Percentiles rank a stretch among this genome's conserved stretches.
Conservation (phyloP, 352 stramenopile species). For the Elongisporangium undulatum region DNA sequence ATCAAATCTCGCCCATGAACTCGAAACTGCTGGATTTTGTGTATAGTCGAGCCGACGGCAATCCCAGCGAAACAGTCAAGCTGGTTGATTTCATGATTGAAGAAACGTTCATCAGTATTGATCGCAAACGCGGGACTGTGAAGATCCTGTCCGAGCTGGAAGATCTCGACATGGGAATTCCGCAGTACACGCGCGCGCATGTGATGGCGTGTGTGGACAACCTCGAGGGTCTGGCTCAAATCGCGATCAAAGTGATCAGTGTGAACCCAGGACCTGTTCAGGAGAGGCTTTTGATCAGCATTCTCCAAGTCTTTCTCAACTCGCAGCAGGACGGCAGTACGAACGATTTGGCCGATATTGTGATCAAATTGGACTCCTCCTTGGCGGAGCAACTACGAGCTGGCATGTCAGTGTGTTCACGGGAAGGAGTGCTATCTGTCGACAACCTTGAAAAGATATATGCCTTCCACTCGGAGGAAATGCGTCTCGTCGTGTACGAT, state of each 20-base stretch:
- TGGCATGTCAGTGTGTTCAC: conserved; percentile 39
- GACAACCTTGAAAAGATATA: no score
- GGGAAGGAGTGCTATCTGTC: no score
- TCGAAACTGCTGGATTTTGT: conserved; percentile 71
- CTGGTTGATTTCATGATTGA: conserved; percentile 68
- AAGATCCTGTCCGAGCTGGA: conserved; percentile 68
- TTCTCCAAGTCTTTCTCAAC: conserved; percentile 42
- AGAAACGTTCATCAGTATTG: conserved; percentile 53
- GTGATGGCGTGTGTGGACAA: conserved; percentile 67
- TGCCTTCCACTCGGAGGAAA: no score
- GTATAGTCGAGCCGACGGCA: conserved; percentile 58
- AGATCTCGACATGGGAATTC: conserved; percentile 69
- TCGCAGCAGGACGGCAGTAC: conserved; percentile 19
- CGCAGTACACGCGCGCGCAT: conserved; percentile 60
- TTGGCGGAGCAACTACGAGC: conserved; percentile 50
- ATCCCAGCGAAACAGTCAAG: conserved; percentile 60
- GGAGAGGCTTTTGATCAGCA: conserved; percentile 47
- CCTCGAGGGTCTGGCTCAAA: conserved; percentile 47
- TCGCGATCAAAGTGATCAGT: conserved; percentile 62
- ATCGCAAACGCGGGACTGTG: conserved; percentile 38
- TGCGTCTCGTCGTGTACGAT: conserved; percentile 35
- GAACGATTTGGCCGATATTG: conserved; percentile 19
- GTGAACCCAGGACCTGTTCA: conserved; percentile 59
- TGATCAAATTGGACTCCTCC: conserved; percentile 23
- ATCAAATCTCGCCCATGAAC: conserved; percentile 79